Conservation (phyloP, 257 asterid species). For the Capsicum baccatum region DNA sequence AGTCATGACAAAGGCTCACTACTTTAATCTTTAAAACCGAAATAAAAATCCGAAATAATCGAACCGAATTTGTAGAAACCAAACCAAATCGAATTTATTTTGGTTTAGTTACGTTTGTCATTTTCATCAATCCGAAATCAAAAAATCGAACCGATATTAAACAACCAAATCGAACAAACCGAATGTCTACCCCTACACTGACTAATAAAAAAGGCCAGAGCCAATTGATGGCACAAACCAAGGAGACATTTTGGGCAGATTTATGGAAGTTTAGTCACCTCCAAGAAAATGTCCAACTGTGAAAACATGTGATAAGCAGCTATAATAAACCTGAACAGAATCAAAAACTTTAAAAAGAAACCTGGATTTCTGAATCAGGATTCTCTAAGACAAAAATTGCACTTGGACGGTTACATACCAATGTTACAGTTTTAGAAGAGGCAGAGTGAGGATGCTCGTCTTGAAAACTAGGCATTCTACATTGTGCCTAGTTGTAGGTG, state of each 20-base stretch:
- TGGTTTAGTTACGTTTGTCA: too few relatives aligned
- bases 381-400: slow-evolving; percentile 36
- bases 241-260: slow-evolving; percentile 5
- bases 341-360: slow-evolving; percentile 42
- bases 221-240: neutral
- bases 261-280: slow-evolving; percentile 9
- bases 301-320: neutral
- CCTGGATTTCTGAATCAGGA: slow-evolving; percentile 59
- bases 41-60: too few relatives aligned
- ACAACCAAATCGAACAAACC: too few relatives aligned
- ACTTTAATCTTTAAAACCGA: too few relatives aligned
- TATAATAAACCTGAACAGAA: neutral
- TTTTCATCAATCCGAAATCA: too few relatives aligned
- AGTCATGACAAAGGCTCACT: too few relatives aligned
- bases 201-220: neutral
- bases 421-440: neutral
- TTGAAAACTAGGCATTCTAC: slow-evolving; percentile 18
- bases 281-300: neutral
- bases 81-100: too few relatives aligned
- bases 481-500: slow-evolving; percentile 12
- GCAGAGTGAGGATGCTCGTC: neutral
- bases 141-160: too few relatives aligned
- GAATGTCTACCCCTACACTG: neutral
- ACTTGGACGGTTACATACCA: slow-evolving; percentile 21
- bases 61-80: too few relatives aligned